phyloP scores from a whole-genome alignment of 2,329 filamentous ascomycete species.

The Celoporthe dispersa region DNA sequence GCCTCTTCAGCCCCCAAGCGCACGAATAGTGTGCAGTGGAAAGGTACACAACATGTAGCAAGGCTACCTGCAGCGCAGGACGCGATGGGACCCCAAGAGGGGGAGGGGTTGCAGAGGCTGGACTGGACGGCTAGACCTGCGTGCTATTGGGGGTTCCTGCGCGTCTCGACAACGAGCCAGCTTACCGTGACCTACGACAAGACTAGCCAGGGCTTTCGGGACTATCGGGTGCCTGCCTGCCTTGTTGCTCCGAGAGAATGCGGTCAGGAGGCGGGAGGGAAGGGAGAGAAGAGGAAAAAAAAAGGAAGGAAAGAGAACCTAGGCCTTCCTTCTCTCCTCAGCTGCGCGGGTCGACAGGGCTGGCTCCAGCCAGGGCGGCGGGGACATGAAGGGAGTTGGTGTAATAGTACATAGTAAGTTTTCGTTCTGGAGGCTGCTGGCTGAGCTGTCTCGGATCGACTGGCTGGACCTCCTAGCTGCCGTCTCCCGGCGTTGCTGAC shows the following conservation, averaged over 20 bases:
- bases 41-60: not conserved
- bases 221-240: not conserved
- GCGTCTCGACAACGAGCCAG: not conserved
- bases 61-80: not conserved
- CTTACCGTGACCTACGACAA: not conserved
- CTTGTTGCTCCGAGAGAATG: not conserved
- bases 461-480: too few relatives aligned
- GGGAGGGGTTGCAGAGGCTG: too few relatives aligned
- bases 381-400: too few relatives aligned
- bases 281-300: not conserved
- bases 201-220: not conserved
- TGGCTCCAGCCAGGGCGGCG: not conserved
- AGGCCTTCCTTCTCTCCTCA: not conserved
- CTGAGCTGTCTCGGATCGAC: not conserved
- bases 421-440: too few relatives aligned
- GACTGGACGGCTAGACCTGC: too few relatives aligned
- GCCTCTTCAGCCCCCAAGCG: too few relatives aligned
- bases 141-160: too few relatives aligned
- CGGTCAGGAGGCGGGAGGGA: not conserved
- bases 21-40: too few relatives aligned
- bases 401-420: too few relatives aligned
- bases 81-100: too few relatives aligned
- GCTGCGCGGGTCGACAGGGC: too few relatives aligned
- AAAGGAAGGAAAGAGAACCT: too few relatives aligned
- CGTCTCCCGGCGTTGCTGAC: not conserved